A percentile compares a stretch with the other conserved stretches of the same genome.
These are phyloP conservation scores for Aschersonia sp. DNA, from an alignment of 2,329 filamentous ascomycete genomes.

Conservation along the genomic window DNA sequence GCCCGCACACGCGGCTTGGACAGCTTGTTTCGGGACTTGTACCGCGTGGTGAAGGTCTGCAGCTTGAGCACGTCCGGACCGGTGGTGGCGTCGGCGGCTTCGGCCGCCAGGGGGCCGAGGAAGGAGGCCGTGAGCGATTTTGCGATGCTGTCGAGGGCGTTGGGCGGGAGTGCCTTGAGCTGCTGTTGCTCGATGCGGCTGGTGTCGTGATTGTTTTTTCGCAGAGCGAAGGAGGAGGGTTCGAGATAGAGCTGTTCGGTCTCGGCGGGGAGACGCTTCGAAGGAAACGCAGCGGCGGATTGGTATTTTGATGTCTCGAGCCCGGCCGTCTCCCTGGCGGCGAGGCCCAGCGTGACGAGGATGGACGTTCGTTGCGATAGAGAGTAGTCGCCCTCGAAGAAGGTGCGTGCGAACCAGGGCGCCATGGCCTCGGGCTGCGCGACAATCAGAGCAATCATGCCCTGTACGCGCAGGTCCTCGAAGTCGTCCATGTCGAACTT, in stretches of 20 bases:
- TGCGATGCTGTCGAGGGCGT: conserved; percentile 54
- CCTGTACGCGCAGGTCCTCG: conserved; percentile 57
- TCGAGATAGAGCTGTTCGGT: conserved; percentile 57
- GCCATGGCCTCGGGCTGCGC: conserved; percentile 65
- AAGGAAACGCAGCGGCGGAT: conserved; percentile 50
- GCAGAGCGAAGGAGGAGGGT: no score
- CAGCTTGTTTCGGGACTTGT: conserved; percentile 17
- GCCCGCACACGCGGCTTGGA: conserved; percentile 30
- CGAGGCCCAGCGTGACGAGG: conserved; percentile 67
- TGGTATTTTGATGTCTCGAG: conserved; percentile 44
- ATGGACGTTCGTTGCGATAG: conserved; percentile 70
- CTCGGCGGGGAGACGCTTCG: conserved; percentile 59
- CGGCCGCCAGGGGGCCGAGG: conserved; percentile 66
- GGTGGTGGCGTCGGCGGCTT: conserved; percentile 63
- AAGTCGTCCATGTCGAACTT: conserved; percentile 73
- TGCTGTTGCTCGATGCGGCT: conserved; percentile 8
- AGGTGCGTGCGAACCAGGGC: conserved; percentile 69
- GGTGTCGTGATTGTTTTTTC: no score
- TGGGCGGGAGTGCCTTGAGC: conserved; percentile 36
- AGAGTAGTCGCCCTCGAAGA: conserved; percentile 87
- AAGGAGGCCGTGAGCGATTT: conserved; percentile 54
- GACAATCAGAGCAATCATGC: conserved; percentile 68
- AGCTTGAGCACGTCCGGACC: conserved; percentile 81
- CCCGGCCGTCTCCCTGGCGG: conserved; percentile 73
- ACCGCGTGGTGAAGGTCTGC: conserved; percentile 62